Base-by-base conservation (phyloP, 176 grass and related monocot species). In the Phyllostachys edulis region DNA sequence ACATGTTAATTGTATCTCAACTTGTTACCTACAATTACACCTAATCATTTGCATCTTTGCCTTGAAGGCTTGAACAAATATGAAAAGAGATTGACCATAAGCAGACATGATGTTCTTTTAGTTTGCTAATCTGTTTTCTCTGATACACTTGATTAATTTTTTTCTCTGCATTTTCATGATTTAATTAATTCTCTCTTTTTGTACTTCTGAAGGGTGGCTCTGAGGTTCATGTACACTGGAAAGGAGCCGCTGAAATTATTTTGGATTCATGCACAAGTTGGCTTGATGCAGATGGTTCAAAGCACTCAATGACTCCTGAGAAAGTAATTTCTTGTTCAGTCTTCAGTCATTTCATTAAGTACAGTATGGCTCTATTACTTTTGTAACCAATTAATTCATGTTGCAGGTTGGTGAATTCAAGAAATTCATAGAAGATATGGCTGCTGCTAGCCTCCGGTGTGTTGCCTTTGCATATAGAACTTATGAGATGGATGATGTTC, bases 221-320 rank as follows among this genome's bases (percentile, higher is more conserved):
- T 75, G 91, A 94, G 44, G 86, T 98, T 68, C 96, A 92, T 84
- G 73, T 98, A 34, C 91, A 98, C 80, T 98, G 93, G 93, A 98
- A 98, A 92, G 96, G 96, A 68, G 96, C 96, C 24, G 96, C 93
- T 80, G 96, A 98, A 85, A 91, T 98, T 83, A 87, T 98, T 88
- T 78, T 98, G 72, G 86, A 89, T 38, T 88, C 91, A 54, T 98
- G 96, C 85, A 92, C 89, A 7, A 55, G 60, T 75, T 98, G 91
- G 92, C 6, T 98, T 83, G 93, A 93, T 65, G 32, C 64, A 54
- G 88, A 90, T 87, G 93, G 93, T 63, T 89, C 85, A 8, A 90
- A 84, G 55, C 83, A 94, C 14, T 42, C 85, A 27, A 87, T 98
- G 89, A 89, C 82, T 37, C 37, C 89, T 65, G 87, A 95, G 12